Evolutionary conservation across 805 yeast genomes (phyloP).

Genomic region (Blastobotrys mokoenaii): DNA sequence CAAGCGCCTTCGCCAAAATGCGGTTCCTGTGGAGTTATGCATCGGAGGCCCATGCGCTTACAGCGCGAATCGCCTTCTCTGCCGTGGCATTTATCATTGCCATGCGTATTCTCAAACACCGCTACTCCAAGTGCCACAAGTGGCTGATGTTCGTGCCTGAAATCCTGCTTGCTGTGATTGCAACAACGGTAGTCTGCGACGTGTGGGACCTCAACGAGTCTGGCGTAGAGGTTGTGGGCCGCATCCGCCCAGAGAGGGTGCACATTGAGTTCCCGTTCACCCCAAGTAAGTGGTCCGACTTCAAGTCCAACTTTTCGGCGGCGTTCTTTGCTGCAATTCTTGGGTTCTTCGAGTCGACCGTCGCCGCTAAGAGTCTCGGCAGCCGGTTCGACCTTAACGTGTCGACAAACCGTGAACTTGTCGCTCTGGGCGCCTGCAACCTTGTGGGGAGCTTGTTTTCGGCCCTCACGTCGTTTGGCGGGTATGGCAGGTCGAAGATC

Average conservation of each 20-base stretch:
- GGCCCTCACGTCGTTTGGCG: conserved; percentile 88
- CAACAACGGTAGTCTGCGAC: conserved; percentile 47
- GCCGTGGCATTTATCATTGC: conserved; percentile 41
- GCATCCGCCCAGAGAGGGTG: conserved; percentile 43
- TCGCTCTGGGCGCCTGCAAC: conserved; percentile 79
- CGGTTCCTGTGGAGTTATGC: conserved; percentile 46
- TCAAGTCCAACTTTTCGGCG: conserved; percentile 52
- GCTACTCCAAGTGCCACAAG: conserved; percentile 27
- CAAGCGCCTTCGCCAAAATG: conserved; percentile 67
- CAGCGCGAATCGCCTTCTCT: conserved; percentile 49
- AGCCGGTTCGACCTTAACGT: conserved; percentile 52
- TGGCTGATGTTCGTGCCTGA: conserved; percentile 70
- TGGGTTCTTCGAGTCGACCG: conserved; percentile 89
- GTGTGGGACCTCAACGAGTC: conserved; percentile 24
- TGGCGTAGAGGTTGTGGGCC: conserved; percentile 67
- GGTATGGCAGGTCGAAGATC: conserved; percentile 87
- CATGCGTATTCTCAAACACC: conserved; percentile 36
- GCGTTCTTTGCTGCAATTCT: conserved; percentile 72
- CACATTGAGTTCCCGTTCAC: conserved; percentile 54
- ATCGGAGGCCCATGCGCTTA: conserved; percentile 43
- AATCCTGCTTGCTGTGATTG: conserved; percentile 63
- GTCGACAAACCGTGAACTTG: conserved; percentile 82
- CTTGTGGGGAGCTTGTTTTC: conserved; percentile 46
- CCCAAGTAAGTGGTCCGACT: conserved; percentile 35
- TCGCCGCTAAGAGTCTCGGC: conserved; percentile 83